Base-by-base conservation (phyloP, 2,329 filamentous ascomycete species). In the Myrmaecium sp. region DNA sequence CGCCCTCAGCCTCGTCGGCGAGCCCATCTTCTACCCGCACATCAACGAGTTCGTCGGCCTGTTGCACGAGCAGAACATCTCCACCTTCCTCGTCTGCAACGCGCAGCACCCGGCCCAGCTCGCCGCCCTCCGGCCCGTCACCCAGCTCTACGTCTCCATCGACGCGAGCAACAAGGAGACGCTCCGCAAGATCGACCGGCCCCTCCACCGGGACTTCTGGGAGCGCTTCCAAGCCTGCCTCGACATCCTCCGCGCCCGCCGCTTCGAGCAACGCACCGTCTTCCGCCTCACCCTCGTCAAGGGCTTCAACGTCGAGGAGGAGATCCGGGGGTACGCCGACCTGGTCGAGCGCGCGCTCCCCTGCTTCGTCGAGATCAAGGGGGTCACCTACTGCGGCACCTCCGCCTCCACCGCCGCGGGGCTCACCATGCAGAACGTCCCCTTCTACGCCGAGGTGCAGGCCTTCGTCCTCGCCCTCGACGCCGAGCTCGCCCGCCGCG, bases 1-100 rank as follows among this genome's bases (percentile, higher is more conserved):
- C 49, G 89, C 89, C 0, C 60, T 98, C 23, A 82, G 74, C 37
- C 64, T 98, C 6, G 89, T 98, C 13, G 86, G 89, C 39, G 86
- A 98, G 52, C 86, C 86, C n/a, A 94, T 94, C 41, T 95, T 95
- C 58, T 95, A 95, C 51, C 89, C 89, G 6, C 74, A 92, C 45
- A 95, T 95, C 62, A 94, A 98, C 52, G 77, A 84, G 45, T 84
- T 95, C 43, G 61, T 91, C 1, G 65, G 58, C 7, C 69, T 95
- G 62, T 64, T 98, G 36, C 86, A 95, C 55, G 58, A 52, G 8
- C 79, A 92, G 49, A 75, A 72, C 39, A 94, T 95, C 38, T 92
- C 81, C 3, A 89, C 78, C 17, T 98, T 95, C 57, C 62, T 95
- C 0, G 89, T 98, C 31, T 95, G 86, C 62, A 95, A 95, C 45